Conservation (phyloP, 2,329 filamentous ascomycete genomes). For the Incumbomyces lentus region DNA sequence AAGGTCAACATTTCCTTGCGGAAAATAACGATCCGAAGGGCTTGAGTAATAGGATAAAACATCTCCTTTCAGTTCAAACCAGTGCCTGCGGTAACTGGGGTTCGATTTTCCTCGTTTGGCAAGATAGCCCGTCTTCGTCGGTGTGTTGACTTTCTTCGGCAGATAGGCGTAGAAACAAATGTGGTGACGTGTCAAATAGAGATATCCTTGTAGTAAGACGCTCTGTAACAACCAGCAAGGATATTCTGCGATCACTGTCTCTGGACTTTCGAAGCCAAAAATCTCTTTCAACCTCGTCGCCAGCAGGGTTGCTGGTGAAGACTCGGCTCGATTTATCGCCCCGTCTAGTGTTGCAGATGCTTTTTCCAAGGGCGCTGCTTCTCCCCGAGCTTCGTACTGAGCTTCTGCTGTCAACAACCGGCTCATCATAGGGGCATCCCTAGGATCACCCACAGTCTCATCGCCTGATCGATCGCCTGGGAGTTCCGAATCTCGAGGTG, state of each 20-base stretch:
- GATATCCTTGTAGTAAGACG: conserved; percentile 82
- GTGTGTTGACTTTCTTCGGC: conserved; percentile 74
- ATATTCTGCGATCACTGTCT: conserved; percentile 83
- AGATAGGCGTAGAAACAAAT: conserved; percentile 96
- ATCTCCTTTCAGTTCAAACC: conserved; percentile 87
- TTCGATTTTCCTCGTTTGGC: conserved; percentile 82
- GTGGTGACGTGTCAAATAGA: conserved; percentile 89
- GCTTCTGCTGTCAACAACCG: conserved; percentile 65
- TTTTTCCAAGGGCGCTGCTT: conserved; percentile 9
- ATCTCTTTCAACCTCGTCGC: conserved; percentile 69
- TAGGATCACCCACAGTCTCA: conserved; percentile 23
- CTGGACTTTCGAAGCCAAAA: conserved; percentile 69
- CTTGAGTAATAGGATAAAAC: conserved; percentile 83
- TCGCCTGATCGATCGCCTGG: conserved; percentile 15
- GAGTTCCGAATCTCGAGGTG: conserved; percentile 12
- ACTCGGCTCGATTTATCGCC: conserved; percentile 26
- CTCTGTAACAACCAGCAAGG: conserved; percentile 89
- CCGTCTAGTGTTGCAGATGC: conserved; percentile 17
- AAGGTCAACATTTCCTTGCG: conserved; percentile 81
- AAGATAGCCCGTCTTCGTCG: conserved; percentile 78
- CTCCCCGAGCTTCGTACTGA: conserved; percentile 35
- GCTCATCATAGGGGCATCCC: conserved; percentile 62
- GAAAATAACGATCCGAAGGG: conserved; percentile 79
- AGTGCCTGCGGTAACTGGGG: conserved; percentile 78
- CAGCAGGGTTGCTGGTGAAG: conserved; percentile 45